phyloP scores from a whole-genome alignment of 805 yeast species.

The Kuraishia piskuri region DNA sequence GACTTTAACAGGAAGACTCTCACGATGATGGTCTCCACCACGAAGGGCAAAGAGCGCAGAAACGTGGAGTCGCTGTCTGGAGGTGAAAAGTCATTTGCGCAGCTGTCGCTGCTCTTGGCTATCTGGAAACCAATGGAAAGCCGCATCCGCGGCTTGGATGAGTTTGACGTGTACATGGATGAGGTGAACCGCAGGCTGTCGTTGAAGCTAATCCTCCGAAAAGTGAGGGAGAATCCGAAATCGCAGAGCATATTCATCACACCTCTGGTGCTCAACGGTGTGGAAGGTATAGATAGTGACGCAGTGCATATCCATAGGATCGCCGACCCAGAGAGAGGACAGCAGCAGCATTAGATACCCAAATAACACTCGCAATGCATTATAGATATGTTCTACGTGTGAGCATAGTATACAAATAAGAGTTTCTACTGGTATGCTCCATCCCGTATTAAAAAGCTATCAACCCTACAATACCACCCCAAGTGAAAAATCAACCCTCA shows the following conservation, averaged over 20 bases:
- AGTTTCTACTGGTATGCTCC: no score
- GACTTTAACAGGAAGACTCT: conserved; percentile 44
- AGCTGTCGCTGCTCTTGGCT: conserved; percentile 76
- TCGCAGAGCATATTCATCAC: conserved; percentile 90
- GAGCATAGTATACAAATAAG: no score
- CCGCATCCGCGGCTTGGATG: conserved; percentile 84
- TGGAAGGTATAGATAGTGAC: conserved; percentile 46
- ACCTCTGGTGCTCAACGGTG: conserved; percentile 79
- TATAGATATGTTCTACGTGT: no score
- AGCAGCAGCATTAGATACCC: neutral
- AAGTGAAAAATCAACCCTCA: no score
- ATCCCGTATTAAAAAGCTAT: no score
- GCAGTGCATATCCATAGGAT: conserved; percentile 60
- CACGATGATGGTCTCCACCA: conserved; percentile 53
- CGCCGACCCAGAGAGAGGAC: conserved; percentile 20
- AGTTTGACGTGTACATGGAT: conserved; percentile 97
- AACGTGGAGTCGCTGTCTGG: conserved; percentile 85
- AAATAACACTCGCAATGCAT: no score
- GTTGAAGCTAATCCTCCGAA: conserved; percentile 61
- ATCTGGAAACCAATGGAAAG: conserved; percentile 93
- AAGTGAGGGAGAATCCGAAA: conserved; percentile 52
- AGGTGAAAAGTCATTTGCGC: conserved; percentile 94
- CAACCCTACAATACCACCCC: no score
- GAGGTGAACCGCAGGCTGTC: conserved; percentile 80
- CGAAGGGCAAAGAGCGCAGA: conserved; percentile 48